Base-by-base conservation (phyloP, 2,329 filamentous ascomycete genomes). In the Neonectria neomacrospora region DNA sequence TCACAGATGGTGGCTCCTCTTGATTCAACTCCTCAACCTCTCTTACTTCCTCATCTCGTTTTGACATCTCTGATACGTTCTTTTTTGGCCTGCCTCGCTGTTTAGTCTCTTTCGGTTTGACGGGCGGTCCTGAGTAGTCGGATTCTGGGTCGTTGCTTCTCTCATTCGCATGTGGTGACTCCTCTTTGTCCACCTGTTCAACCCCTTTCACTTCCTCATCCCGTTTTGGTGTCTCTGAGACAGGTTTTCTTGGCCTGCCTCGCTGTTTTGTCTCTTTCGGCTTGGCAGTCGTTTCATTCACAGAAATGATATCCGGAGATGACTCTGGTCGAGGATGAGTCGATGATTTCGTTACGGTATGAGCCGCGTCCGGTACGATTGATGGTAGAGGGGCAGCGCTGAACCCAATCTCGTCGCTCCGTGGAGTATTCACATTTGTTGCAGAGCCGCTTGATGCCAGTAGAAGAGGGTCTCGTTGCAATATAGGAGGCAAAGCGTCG, bases 361-460 rank as follows among this genome's bases (percentile, higher is more conserved):
- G 51, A 16, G 53, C 48, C 9, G 45, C 39, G 11, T 64, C 58
- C 32, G 67, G 55, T 16, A 47, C 53, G 42, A 58, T 56, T 5
- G 68, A 66, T 45, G 71, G 64, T 3, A 54, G 57, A 45, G 68
- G 71, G 45, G 66, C 66, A 23, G 69, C 67, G 37, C 68, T 71
- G 11, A 67, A 58, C 39, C 60, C 64, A 16, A 61, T 57, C 7
- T 51, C 54, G 34, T 74, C 67, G n/a, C 65, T 75, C 34, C 76
- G 70, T 12, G 73, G 77, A 2, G 77, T 79, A 53, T 79, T 79
- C 39, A 78, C 39, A 50, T 78, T 79, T n/a, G 77, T 79, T 22
- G 65, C 72, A 11, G 73, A 70, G 23, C 77, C 75, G 52, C 77
- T 79, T 11, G 76, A 79, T 10, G 59, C 65, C 30, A 73, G n/a